These are phyloP conservation scores for Ceratocystis smalleyi DNA, from an alignment of 2,329 filamentous ascomycete genomes.

Conservation along the genomic window DNA sequence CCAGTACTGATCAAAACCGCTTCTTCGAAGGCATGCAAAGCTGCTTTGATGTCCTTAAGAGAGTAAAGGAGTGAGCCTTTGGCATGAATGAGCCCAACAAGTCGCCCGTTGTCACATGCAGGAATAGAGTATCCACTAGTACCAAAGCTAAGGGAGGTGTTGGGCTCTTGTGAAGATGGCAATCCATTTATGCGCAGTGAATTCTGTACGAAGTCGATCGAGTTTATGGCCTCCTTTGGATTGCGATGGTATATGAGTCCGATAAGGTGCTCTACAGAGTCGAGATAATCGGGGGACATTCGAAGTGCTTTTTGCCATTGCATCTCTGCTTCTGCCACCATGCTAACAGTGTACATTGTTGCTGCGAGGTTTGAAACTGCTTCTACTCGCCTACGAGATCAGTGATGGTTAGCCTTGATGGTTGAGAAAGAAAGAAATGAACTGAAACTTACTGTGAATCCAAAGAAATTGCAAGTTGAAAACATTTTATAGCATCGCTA, in stretches of 20 bases:
- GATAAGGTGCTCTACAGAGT: constrained; percentile 88
- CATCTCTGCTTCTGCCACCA: constrained; percentile 67
- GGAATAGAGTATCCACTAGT: constrained; percentile 69
- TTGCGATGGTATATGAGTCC: constrained; percentile 74
- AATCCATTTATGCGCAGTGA: constrained; percentile 32
- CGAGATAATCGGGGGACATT: constrained; percentile 72
- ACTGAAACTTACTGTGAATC: constrained; percentile 36
- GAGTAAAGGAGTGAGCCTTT: constrained; percentile 98
- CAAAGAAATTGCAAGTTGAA: constrained; percentile 44
- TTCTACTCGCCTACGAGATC: constrained; percentile 56
- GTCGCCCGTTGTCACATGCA: constrained; percentile 76
- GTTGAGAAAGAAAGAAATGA: neutral
- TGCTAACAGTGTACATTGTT: constrained; percentile 68
- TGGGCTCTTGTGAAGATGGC: constrained; percentile 9
- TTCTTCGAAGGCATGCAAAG: constrained; percentile 84
- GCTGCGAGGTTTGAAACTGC: constrained; percentile 87
- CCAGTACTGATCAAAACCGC: constrained; percentile 80
- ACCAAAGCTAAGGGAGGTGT: constrained; percentile 21
- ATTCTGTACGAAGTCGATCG: constrained; percentile 73
- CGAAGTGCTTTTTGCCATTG: constrained; percentile 78
- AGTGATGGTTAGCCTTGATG: constrained; percentile 18
- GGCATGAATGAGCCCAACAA: constrained; percentile 84
- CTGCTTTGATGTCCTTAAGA: constrained; percentile 62
- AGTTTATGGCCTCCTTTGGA: constrained; percentile 66
- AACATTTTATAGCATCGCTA: constrained; percentile 60